Percentiles rank a stretch among this genome's conserved stretches.
Conservation (phyloP, 2,329 filamentous ascomycete genomes). For the Podosphaera fusca region DNA sequence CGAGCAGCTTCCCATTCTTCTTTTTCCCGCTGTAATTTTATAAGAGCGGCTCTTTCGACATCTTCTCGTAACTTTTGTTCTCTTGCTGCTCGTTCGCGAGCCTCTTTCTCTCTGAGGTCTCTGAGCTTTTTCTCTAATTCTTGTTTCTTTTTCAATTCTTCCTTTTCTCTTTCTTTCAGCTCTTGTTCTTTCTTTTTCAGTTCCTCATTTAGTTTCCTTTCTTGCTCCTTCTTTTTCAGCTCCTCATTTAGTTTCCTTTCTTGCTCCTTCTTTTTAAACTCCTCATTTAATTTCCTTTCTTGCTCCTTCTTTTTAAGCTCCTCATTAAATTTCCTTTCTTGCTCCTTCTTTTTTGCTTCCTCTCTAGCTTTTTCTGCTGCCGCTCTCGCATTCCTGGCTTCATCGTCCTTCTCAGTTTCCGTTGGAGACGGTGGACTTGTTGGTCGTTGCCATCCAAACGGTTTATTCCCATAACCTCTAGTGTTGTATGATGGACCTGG, state of each 20-base stretch:
- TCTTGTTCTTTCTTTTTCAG: conserved; percentile 44
- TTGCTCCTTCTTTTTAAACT: conserved; percentile 35
- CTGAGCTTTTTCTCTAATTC: conserved; percentile 28
- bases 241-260: conserved; percentile 38
- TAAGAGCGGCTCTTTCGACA: conserved; percentile 8
- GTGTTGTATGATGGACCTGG: conserved; percentile 4
- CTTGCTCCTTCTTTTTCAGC: conserved; percentile 36
- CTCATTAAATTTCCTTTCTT: conserved; percentile 45
- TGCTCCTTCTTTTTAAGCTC: conserved; percentile 45
- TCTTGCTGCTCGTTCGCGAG: conserved; percentile 18
- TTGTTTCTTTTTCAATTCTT: conserved; percentile 34
- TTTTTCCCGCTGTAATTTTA: conserved; percentile 7
- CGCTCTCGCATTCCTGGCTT: conserved; percentile 18
- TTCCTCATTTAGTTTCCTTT: conserved; percentile 48
- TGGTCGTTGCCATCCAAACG: conserved; percentile 10
- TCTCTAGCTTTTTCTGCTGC: conserved; percentile 49
- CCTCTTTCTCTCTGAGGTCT: conserved; percentile 33
- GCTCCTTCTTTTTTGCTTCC: conserved; percentile 42
- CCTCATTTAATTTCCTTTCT: conserved; percentile 38
- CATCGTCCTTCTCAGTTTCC: conserved; percentile 5
- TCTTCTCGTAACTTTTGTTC: conserved; percentile 21
- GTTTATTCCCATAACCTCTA: conserved; percentile 9
- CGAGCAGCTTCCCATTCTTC: conserved; percentile 11
- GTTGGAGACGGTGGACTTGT: conserved; percentile 4
- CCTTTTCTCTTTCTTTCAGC: conserved; percentile 36